Conservation (phyloP, 257 asterid species). For the Rhazya stricta region DNA sequence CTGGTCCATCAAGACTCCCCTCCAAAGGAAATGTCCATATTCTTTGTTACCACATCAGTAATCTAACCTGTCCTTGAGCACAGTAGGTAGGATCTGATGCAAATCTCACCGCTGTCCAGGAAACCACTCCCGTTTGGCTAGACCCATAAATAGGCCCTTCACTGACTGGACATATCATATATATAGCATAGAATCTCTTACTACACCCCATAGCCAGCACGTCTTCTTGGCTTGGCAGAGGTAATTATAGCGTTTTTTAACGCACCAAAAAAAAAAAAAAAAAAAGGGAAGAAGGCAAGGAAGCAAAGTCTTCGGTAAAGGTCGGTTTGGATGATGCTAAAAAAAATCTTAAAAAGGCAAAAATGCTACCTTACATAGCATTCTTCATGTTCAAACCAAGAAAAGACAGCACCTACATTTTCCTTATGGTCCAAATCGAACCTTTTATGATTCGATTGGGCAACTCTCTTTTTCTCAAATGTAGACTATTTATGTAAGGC, state of each 20-base stretch:
- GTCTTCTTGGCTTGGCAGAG: background rate
- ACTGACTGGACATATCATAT: too few relatives aligned
- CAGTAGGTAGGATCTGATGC: too few relatives aligned
- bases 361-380: background rate
- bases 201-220: background rate
- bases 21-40: background rate
- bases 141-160: too few relatives aligned
- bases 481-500: too few relatives aligned
- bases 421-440: background rate
- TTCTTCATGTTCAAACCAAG: background rate
- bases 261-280: too few relatives aligned
- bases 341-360: background rate
- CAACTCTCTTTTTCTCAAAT: too few relatives aligned
- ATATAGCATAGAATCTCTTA: background rate
- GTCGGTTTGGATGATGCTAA: background rate
- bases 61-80: too few relatives aligned
- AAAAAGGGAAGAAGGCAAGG: too few relatives aligned
- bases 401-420: background rate
- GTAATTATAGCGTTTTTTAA: background rate
- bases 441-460: background rate
- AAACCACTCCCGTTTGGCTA: too few relatives aligned
- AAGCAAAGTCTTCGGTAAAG: background rate
- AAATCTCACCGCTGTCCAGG: too few relatives aligned
- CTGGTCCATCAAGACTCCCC: background rate
- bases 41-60: too few relatives aligned